Conservation (phyloP, 2,329 filamentous ascomycete genomes). For the Colletotrichum sp. region DNA sequence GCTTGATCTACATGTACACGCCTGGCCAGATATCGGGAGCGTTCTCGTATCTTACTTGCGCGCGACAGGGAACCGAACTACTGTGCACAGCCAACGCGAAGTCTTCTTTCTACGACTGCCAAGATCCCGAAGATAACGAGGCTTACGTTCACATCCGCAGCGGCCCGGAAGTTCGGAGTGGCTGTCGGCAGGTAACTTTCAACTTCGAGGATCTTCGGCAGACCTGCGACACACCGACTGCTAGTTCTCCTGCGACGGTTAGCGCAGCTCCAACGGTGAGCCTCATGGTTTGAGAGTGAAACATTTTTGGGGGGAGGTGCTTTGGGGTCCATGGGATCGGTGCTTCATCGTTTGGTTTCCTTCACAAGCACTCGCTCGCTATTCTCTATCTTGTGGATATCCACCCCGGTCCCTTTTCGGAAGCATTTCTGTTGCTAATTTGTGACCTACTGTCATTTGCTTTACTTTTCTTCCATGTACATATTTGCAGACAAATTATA, state of each 20-base stretch:
- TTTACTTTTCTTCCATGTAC: background rate
- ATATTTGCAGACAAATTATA: background rate
- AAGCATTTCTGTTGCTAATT: background rate
- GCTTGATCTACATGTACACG: background rate
- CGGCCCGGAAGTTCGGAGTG: background rate
- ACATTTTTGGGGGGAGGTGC: rapidly evolving
- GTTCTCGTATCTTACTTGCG: background rate
- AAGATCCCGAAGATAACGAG: background rate
- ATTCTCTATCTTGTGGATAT: background rate
- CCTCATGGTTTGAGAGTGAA: background rate
- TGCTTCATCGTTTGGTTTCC: background rate
- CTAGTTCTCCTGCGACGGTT: background rate
- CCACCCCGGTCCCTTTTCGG: background rate
- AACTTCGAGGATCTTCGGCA: background rate
- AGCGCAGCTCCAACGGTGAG: background rate
- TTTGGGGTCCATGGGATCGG: background rate
- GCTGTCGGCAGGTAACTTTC: background rate
- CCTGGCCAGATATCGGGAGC: background rate
- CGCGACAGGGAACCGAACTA: background rate
- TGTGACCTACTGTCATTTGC: background rate
- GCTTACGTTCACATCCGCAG: background rate
- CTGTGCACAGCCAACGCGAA: background rate
- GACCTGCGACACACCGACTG: background rate
- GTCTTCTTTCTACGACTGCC: background rate
- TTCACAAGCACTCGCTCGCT: background rate